phyloP scores from a whole-genome alignment of 208 protist species.

The Borovskyia barvae region DNA sequence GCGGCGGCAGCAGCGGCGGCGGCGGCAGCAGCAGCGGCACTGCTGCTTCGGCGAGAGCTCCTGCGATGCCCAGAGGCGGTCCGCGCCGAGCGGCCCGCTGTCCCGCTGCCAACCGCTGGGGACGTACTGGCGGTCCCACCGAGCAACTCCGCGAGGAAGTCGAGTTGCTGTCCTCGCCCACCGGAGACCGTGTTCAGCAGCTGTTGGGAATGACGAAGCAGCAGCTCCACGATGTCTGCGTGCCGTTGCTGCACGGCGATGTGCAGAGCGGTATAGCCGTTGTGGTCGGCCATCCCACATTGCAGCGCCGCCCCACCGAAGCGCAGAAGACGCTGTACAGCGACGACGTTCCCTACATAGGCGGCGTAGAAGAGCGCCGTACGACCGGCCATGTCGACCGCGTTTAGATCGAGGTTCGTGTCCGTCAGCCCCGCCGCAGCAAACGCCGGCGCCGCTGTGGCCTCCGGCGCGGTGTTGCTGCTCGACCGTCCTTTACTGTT shows the following conservation, averaged over 20 bases:
- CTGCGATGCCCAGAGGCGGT: neutral
- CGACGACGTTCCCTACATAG: slow-evolving; percentile 49
- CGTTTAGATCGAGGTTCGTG: slow-evolving; percentile 69
- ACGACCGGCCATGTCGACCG: slow-evolving; percentile 61
- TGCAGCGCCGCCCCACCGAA: slow-evolving; percentile 9
- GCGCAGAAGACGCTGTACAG: slow-evolving; percentile 47
- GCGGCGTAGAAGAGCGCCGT: slow-evolving; percentile 87
- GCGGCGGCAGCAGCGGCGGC: neutral
- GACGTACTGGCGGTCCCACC: neutral
- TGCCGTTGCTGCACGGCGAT: slow-evolving; percentile 58
- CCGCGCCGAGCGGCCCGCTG: slow-evolving; percentile 1
- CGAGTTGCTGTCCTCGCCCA: slow-evolving; percentile 5
- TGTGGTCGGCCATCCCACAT: slow-evolving; percentile 43
- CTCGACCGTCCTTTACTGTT: neutral
- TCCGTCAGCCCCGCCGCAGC: too few species aligned
- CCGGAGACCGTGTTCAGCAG: slow-evolving; percentile 3
- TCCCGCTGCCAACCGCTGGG: neutral
- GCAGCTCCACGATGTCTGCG: slow-evolving; percentile 39
- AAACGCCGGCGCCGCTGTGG: neutral
- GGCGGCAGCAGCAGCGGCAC: neutral
- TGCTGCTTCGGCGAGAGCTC: slow-evolving; percentile 6
- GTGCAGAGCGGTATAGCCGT: slow-evolving; percentile 76
- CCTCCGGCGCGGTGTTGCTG: neutral
- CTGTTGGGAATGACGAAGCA: slow-evolving; percentile 46
- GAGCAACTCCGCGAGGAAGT: slow-evolving; percentile 12